Evolutionary conservation across 2,329 filamentous ascomycete species (phyloP).

Genomic region (Pyricularia sp.): DNA sequence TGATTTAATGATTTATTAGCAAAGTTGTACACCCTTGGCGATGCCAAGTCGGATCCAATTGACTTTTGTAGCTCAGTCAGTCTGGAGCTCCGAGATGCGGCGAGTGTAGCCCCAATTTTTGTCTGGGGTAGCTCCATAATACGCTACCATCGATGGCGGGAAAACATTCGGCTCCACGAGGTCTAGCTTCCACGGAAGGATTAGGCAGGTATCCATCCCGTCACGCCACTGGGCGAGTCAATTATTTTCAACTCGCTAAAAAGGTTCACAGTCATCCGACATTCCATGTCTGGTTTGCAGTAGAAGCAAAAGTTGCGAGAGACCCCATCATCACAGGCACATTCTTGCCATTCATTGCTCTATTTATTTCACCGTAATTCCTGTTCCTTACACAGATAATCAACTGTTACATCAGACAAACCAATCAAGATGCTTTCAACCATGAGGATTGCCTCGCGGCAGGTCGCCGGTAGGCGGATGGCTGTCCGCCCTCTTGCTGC

Average conservation of each 20-base stretch:
- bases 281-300: neutral
- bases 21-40: neutral
- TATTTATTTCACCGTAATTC: neutral
- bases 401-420: neutral
- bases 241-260: neutral
- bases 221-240: neutral
- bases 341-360: neutral
- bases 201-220: neutral
- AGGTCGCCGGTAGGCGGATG: slow-evolving; percentile 30
- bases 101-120: neutral
- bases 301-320: neutral
- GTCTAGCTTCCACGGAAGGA: neutral
- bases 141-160: neutral
- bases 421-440: slow-evolving; percentile 44
- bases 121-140: neutral
- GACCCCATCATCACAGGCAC: neutral
- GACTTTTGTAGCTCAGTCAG: neutral
- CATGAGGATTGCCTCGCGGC: slow-evolving; percentile 42
- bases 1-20: neutral
- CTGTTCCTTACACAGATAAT: neutral
- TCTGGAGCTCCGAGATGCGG: neutral
- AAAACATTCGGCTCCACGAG: neutral
- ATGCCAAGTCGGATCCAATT: neutral
- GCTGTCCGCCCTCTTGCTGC: slow-evolving; percentile 29
- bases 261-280: neutral